phyloP scores from a whole-genome alignment of 345 rosid species.

The Eucalyptus melliodora region DNA sequence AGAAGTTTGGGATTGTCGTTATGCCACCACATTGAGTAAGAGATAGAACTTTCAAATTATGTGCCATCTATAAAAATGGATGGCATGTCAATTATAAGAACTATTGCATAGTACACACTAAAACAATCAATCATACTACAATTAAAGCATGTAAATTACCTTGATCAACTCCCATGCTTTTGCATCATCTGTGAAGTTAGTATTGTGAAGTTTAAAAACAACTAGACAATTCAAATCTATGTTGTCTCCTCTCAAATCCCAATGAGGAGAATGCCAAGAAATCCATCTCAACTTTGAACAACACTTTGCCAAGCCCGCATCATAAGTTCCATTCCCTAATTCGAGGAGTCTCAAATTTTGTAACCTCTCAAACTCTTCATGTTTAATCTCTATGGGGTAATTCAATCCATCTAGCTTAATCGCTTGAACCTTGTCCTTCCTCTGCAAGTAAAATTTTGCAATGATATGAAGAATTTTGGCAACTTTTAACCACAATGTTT shows the following conservation, averaged over 20 bases:
- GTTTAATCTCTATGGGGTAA: too few relatives aligned
- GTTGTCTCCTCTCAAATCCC: not conserved
- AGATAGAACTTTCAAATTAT: not conserved
- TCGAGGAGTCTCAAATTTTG: not conserved
- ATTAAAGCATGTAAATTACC: not conserved
- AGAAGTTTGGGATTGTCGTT: not conserved
- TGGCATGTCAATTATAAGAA: not conserved
- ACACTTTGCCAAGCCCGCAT: fast-evolving
- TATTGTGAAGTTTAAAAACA: not conserved
- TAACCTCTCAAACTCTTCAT: not conserved
- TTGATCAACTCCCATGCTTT: not conserved
- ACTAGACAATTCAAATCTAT: not conserved
- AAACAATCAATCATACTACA: fast-evolving
- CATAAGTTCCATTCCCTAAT: not conserved
- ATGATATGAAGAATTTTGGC: not conserved
- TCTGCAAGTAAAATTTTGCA: not conserved
- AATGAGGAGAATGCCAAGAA: not conserved
- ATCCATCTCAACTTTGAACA: not conserved
- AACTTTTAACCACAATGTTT: too few relatives aligned
- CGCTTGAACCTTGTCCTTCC: too few relatives aligned
- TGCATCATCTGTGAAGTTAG: not conserved
- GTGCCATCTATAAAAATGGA: not conserved
- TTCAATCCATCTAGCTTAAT: too few relatives aligned
- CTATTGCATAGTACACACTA: not conserved
- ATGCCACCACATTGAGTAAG: not conserved